Evolutionary conservation across 192 early-diverging fungal species (phyloP).

Genomic region (Chytriomyces sp.): DNA sequence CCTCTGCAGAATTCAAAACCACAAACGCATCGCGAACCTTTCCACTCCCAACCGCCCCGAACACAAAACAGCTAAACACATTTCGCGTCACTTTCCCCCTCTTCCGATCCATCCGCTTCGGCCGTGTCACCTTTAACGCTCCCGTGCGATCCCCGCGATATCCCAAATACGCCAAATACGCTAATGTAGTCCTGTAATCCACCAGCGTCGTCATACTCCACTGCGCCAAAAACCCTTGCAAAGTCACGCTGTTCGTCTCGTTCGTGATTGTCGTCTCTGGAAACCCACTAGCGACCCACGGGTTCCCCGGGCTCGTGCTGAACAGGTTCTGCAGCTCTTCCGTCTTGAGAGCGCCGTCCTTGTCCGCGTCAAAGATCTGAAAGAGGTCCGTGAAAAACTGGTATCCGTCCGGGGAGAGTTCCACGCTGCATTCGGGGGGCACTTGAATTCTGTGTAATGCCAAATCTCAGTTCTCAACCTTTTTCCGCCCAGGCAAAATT

Average conservation of each 20-base stretch:
- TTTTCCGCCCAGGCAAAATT: neutral
- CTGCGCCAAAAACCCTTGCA: conserved; percentile 97
- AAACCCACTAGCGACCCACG: conserved; percentile 88
- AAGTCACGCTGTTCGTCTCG: conserved; percentile 83
- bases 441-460: conserved; percentile 71
- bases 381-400: conserved; percentile 95
- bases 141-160: conserved; percentile 87
- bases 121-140: conserved; percentile 79
- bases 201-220: conserved; percentile 99
- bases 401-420: conserved; percentile 91
- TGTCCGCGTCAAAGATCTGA: conserved; percentile 93
- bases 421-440: conserved; percentile 86
- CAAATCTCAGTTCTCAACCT: no score
- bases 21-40: conserved; percentile 59
- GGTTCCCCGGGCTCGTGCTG: conserved; percentile 85
- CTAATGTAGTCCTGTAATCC: conserved; percentile 84
- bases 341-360: conserved; percentile 91
- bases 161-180: conserved; percentile 96
- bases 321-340: conserved; percentile 86
- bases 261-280: conserved; percentile 88
- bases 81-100: conserved; percentile 83
- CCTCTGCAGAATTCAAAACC: neutral
- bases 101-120: conserved; percentile 72
- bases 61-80: conserved; percentile 92
- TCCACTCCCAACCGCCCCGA: conserved; percentile 90